Base-by-base conservation (phyloP, 768 basidiomycete genomes). In the Rhizopogon sp. region DNA sequence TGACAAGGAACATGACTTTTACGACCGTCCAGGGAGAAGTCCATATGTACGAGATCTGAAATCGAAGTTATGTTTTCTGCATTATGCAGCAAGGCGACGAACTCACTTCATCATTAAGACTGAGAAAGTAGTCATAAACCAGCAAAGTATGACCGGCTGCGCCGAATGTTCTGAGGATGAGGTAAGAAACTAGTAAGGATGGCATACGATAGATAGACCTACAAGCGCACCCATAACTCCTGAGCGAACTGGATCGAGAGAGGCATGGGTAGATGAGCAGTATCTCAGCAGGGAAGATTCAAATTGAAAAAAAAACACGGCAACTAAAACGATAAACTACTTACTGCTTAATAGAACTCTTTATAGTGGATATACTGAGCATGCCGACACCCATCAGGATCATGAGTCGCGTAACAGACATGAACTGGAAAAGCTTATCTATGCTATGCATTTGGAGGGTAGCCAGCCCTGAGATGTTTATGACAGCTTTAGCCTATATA, bases 61-160 rank as follows among this genome's bases (percentile, higher is more conserved):
- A 37, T 4, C 16, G n/a, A 16, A 1, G 9, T 0, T 8, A 5
- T 20, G 9, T 10, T 51, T 31, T 62, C 68, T 64, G 8, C 60
- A 44, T 17, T 59, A 50, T 13, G 37, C 25, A n/a, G 58, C 50
- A 66, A 64, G 31, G 46, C 16, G 7, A 5, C 14, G 5, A 17
- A 60, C 62, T 13, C 35, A 65, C 67, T 58, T 70, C 69, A 53
- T 64, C 57, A 11, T 53, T 29, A 40, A 68, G 9, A n/a, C 67
- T 69, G 0, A 68, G 49, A 40, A 69, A 11, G 49, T 66, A 61
- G 37, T 68, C 67, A 17, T 69, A 67, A 4, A 61, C 39, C 4
- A 68, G 64, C 2, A 69, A 39, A 16, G 64, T 45, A 25, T 45
- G 40, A 20, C 66, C 68, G 42, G 61, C 46, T 42, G 65, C 25